Base-by-base conservation (phyloP, 129 eudicot species). In the Lonicera japonica region DNA sequence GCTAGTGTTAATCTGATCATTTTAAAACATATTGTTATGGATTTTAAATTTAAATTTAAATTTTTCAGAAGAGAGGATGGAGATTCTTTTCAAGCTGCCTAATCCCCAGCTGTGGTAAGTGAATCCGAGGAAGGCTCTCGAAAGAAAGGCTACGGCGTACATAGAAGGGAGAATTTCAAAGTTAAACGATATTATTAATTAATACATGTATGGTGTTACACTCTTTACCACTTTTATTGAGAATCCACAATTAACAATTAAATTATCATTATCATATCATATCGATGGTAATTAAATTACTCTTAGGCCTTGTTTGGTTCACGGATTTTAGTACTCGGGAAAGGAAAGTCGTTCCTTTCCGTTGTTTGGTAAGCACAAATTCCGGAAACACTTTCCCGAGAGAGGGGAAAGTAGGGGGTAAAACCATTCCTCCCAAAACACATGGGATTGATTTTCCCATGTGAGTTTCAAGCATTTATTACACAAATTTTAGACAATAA, bases 81-180 rank as follows among this genome's bases (percentile, higher is more conserved):
- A 84, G 96, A 13, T 65, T 91, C 48, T 87, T 91, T 67, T 81
- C 95, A 63, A 84, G 95, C 77, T 91, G 97, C 81, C 58, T 91
- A 77, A 73, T 61, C 57, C 95, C 96, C 56, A 77, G 65, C 17
- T 84, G 95, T 76, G 95, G 54, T 1, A 66, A 66, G 63, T 76
- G 82, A 74, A 70, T 21, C 54, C 46, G 52, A 54, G 29, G 54
- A 16, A 54, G 59, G 77, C 38, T 57, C 39, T 52, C 45, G n/a
- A n/a, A n/a, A n/a, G n/a, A n/a, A n/a, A n/a, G n/a, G n/a, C n/a
- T n/a, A n/a, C n/a, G n/a, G n/a, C n/a, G 82, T 83, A 75, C 72
- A 70, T 73, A 73, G 23, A 72, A 36, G 71, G 21, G 43, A 39
- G 43, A 59, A n/a, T n/a, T n/a, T n/a, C n/a, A n/a, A n/a, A n/a